Evolutionary conservation across 768 basidiomycete genomes (phyloP).

Genomic region (Mycena epipterygia): DNA sequence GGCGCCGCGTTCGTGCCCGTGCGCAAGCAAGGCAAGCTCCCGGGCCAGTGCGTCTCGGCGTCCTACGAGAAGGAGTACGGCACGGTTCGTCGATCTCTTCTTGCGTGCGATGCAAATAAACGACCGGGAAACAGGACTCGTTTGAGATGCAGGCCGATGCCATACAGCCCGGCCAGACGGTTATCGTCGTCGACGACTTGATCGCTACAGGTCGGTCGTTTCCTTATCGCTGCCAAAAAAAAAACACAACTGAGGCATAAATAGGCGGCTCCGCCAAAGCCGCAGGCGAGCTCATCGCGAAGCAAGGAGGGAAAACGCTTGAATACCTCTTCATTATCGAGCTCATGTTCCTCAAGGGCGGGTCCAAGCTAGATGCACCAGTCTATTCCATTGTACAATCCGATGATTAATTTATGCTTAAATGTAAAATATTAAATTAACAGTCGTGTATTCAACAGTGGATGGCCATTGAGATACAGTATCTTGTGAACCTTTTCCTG

Average conservation of each 20-base stretch:
- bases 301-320: constrained; percentile 86
- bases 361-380: constrained; percentile 86
- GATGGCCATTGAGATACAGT: constrained; percentile 83
- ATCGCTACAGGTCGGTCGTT: constrained; percentile 87
- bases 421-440: constrained; percentile 65
- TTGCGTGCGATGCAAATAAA: background rate
- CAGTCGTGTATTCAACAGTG: constrained; percentile 82
- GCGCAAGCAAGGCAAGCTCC: constrained; percentile 95
- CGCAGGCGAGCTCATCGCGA: constrained; percentile 88
- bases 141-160: constrained; percentile 96
- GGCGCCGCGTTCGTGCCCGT: constrained; percentile 97
- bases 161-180: constrained; percentile 85
- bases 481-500: constrained; percentile 51
- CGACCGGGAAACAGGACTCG: constrained; percentile 70
- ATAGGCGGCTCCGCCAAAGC: constrained; percentile 94
- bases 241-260: constrained; percentile 8
- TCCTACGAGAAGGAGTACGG: constrained; percentile 96
- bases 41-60: constrained; percentile 82
- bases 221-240: background rate
- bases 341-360: constrained; percentile 79
- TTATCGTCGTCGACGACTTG: constrained; percentile 93
- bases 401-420: constrained; percentile 69
- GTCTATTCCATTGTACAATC: constrained; percentile 89
- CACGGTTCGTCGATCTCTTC: constrained; percentile 59
- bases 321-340: constrained; percentile 98